phyloP scores from a whole-genome alignment of 768 basidiomycete genomes.

The Tulasnella sp. region DNA sequence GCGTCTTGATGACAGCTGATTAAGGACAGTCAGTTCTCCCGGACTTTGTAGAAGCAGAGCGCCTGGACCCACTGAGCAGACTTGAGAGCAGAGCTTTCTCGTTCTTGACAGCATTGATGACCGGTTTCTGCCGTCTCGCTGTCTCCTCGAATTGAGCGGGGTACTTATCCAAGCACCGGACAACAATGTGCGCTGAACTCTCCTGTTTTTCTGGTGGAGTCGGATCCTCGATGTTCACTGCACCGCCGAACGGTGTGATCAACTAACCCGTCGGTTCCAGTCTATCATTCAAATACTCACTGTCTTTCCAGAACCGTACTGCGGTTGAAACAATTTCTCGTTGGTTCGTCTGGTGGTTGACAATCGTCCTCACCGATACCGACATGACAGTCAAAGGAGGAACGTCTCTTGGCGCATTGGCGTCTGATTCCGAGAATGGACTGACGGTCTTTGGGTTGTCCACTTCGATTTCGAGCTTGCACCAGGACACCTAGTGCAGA shows the following conservation, averaged over 20 bases:
- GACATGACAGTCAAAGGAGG: conserved; percentile 93
- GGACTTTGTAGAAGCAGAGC: background rate
- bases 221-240: conserved; percentile 88
- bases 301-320: conserved; percentile 78
- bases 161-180: conserved; percentile 86
- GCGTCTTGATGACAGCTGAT: conserved; percentile 72
- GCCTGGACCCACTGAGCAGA: conserved; percentile 61
- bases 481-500: conserved; percentile 83
- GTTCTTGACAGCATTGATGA: conserved; percentile 72
- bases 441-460: conserved; percentile 86
- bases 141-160: conserved; percentile 80
- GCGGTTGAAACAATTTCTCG: conserved; percentile 90
- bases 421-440: conserved; percentile 75
- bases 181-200: conserved; percentile 82
- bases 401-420: conserved; percentile 69
- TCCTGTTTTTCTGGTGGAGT: conserved; percentile 86
- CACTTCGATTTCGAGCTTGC: conserved; percentile 86
- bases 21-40: conserved; percentile 31
- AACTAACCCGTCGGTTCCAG: background rate
- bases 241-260: background rate
- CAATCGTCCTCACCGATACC: conserved; percentile 82
- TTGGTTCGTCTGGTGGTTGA: conserved; percentile 92
- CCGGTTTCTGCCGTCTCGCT: conserved; percentile 61
- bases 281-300: conserved; percentile 45
- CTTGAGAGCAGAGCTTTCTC: conserved; percentile 86